Base-by-base conservation (phyloP, 1,284 basidiomycete species). In the Trichosporon inkin region DNA sequence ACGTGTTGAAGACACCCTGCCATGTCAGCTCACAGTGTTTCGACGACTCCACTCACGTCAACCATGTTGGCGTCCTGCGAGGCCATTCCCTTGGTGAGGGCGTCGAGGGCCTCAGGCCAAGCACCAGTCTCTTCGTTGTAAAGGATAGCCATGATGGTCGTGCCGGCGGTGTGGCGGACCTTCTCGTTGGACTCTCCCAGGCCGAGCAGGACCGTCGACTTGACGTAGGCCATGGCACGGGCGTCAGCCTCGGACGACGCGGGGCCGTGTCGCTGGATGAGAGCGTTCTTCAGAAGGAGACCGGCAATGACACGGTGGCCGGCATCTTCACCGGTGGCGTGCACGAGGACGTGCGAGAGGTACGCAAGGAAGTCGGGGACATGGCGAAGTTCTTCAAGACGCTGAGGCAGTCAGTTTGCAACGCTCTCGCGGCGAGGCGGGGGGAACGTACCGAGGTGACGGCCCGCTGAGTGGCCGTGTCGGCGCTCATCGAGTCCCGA, bases 281-380 rank as follows among this genome's bases (percentile, higher is more conserved):
- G 73, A 71, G 95, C 92, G 80, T 98, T 99, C 85, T 99, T 99
- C 78, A 99, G 86, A 36, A 99, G 84, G 70, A 98, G 89, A 57
- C 95, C 96, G 34, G 96, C 94, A 78, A 98, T 93, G 62, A 91
- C 90, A 60, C 95, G 85, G 73, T 95, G 92, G 47, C 89, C 88
- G 70, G 91, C 89, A 68, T 93, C 88, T 79, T 98, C 92, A 20
- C 53, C 58, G 3, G 67, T 64, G 53, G 68, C 70, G 51, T 84
- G 83, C 54, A 89, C 87, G 64, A 96, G 85, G 79, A 98, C 92
- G 78, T 95, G 92, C 47, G 90, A 90, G 63, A 99, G 86, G 84
- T 99, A 99, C 67, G 89, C 93, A 65, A 95, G 89, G 78, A 98
- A 99, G 79, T 95, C 92, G 57, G 92, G 90, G 62, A 88, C 86